Conservation (phyloP, 129 eudicot species). For the Cynara cardunculus region DNA sequence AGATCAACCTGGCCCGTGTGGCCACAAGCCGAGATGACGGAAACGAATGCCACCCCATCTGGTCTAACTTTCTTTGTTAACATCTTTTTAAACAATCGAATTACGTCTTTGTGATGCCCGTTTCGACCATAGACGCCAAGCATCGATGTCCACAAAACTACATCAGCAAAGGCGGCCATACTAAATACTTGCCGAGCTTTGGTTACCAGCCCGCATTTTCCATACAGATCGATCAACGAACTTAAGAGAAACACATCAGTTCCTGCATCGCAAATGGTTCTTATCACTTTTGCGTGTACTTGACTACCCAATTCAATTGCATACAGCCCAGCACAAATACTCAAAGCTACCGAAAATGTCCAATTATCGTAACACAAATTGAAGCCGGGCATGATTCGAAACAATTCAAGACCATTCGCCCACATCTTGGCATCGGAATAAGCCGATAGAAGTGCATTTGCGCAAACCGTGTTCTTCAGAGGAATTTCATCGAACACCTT, state of each 20-base stretch:
- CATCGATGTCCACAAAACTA: constrained; percentile 89
- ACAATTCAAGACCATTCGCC: constrained; percentile 44
- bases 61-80: constrained; percentile 55
- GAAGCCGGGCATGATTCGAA: constrained; percentile 42
- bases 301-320: constrained; percentile 58
- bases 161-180: constrained; percentile 46
- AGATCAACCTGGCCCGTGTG: constrained; percentile 78
- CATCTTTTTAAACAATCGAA: constrained; percentile 50
- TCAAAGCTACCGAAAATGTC: constrained; percentile 57
- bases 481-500: constrained; percentile 77
- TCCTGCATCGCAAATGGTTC: constrained; percentile 30
- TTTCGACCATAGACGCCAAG: constrained; percentile 65
- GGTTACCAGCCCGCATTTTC: constrained; percentile 56
- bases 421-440: constrained; percentile 72
- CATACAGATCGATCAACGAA: constrained; percentile 68
- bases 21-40: constrained; percentile 66
- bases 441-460: constrained; percentile 62
- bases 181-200: constrained; percentile 51
- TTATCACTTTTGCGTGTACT: constrained; percentile 46
- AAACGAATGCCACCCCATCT: constrained; percentile 65
- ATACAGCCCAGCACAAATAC: constrained; percentile 48
- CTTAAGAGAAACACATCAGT: constrained; percentile 62
- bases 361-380: constrained; percentile 47
- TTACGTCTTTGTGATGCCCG: constrained; percentile 52
- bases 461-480: constrained; percentile 60